These are phyloP conservation scores for Waitea zeae DNA, from an alignment of 1,284 basidiomycete genomes.

Conservation along the genomic window DNA sequence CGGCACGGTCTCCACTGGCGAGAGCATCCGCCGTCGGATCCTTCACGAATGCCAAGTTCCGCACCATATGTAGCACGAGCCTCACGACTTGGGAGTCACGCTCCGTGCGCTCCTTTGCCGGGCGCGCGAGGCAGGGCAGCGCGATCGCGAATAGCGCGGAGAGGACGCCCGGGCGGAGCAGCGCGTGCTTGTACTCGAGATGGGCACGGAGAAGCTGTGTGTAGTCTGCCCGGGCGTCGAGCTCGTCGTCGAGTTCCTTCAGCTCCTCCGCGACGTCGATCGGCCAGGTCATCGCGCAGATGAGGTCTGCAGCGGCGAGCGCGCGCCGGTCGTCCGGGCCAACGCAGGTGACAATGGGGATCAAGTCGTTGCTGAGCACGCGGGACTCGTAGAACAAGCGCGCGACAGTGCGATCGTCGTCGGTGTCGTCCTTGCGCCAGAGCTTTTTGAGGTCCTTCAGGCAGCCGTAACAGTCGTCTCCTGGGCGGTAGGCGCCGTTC, in stretches of 20 bases:
- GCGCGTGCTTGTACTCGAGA: slow-evolving; percentile 71
- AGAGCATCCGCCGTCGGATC: slow-evolving; percentile 58
- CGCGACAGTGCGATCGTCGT: slow-evolving; percentile 88
- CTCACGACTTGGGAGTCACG: slow-evolving; percentile 77
- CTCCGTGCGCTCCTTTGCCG: slow-evolving; percentile 45
- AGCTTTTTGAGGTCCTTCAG: slow-evolving; percentile 86
- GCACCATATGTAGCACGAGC: slow-evolving; percentile 75
- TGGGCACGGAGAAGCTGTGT: slow-evolving; percentile 69
- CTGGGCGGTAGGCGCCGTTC: slow-evolving; percentile 58
- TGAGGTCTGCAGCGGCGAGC: slow-evolving; percentile 73
- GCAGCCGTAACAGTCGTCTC: slow-evolving; percentile 73
- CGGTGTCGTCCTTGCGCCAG: slow-evolving; percentile 88
- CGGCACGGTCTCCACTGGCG: slow-evolving; percentile 57
- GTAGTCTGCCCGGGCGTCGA: slow-evolving; percentile 70
- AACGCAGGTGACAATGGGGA: slow-evolving; percentile 70
- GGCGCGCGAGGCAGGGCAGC: slow-evolving; percentile 51
- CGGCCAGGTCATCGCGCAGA: slow-evolving; percentile 94
- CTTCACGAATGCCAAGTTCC: slow-evolving; percentile 82
- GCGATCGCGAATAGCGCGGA: slow-evolving; percentile 53
- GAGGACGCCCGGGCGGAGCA: slow-evolving; percentile 50
- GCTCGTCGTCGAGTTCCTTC: slow-evolving; percentile 71
- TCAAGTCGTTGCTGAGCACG: slow-evolving; percentile 69
- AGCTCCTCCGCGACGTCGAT: slow-evolving; percentile 87
- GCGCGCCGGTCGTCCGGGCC: slow-evolving; percentile 76
- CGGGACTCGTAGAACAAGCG: slow-evolving; percentile 77